A percentile compares a stretch with the other conserved stretches of the same genome.
Evolutionary conservation across 192 early-diverging fungal genomes (phyloP).

Genomic region (Umbelopsis isabellina): DNA sequence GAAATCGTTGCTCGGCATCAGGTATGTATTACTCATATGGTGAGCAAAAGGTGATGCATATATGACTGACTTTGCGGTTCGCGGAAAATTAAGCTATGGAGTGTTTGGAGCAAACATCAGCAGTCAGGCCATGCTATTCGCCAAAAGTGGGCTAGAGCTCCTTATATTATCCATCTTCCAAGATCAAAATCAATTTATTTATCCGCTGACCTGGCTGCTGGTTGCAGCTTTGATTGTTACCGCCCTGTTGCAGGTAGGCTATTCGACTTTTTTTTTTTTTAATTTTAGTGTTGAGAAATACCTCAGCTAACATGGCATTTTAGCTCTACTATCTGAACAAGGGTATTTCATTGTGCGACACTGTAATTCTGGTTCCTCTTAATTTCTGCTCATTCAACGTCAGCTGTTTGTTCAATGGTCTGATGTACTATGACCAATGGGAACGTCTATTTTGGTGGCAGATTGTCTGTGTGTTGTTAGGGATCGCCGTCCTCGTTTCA

Average conservation of each 20-base stretch:
- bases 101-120: constrained; percentile 74
- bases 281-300: not conserved
- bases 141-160: constrained; percentile 79
- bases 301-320: constrained; percentile 24
- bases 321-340: constrained; percentile 80
- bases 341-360: constrained; percentile 74
- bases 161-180: constrained; percentile 60
- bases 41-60: not conserved
- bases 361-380: constrained; percentile 76
- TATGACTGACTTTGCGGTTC: not conserved
- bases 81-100: constrained; percentile 51
- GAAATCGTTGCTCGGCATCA: constrained; percentile 1
- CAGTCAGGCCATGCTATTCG: constrained; percentile 76
- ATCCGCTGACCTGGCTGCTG: constrained; percentile 74
- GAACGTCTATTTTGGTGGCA: constrained; percentile 63
- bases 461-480: constrained; percentile 67
- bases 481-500: constrained; percentile 63
- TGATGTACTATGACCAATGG: constrained; percentile 81
- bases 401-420: constrained; percentile 72
- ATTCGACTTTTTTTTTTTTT: not conserved
- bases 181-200: constrained; percentile 71
- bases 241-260: constrained; percentile 58
- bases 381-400: constrained; percentile 79
- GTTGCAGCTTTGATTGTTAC: constrained; percentile 62
- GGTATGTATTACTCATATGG: not conserved